phyloP scores from a whole-genome alignment of 2,329 filamentous ascomycete genomes.

The Epichloe coenophiala region DNA sequence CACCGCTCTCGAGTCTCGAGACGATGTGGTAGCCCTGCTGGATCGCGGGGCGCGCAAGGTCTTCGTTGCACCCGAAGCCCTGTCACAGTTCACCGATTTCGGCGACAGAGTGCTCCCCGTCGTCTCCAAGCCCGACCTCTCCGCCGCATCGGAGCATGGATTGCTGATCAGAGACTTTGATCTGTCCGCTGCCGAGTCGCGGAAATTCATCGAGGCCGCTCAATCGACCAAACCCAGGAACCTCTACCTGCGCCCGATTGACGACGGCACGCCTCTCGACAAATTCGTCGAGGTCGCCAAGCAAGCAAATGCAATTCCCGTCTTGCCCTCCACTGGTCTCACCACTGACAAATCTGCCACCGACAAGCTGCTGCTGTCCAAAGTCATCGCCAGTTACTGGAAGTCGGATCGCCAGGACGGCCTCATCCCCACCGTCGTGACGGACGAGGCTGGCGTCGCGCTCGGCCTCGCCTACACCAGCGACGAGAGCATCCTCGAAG shows the following conservation, averaged over 20 bases:
- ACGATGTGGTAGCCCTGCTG: slow-evolving; percentile 68
- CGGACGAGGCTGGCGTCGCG: slow-evolving; percentile 71
- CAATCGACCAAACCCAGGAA: slow-evolving; percentile 32
- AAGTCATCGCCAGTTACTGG: slow-evolving; percentile 61
- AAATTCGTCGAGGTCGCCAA: slow-evolving; percentile 33
- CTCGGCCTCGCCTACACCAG: slow-evolving; percentile 92
- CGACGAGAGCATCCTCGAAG: slow-evolving; percentile 77
- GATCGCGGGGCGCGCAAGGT: slow-evolving; percentile 76
- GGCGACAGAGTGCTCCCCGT: slow-evolving; percentile 42
- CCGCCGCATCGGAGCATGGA: slow-evolving; percentile 32
- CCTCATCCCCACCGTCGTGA: slow-evolving; percentile 79
- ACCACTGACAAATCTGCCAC: slow-evolving; percentile 53
- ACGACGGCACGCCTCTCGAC: slow-evolving; percentile 32
- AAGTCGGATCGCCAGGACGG: slow-evolving; percentile 72
- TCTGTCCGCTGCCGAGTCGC: slow-evolving; percentile 24
- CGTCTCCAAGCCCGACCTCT: slow-evolving; percentile 32
- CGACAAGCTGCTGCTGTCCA: slow-evolving; percentile 44
- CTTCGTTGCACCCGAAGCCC: slow-evolving; percentile 61
- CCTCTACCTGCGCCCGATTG: slow-evolving; percentile 37
- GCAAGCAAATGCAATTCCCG: slow-evolving; percentile 48
- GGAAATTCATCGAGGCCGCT: slow-evolving; percentile 30
- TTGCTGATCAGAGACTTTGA: slow-evolving; percentile 41
- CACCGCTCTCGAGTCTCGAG: slow-evolving; percentile 49
- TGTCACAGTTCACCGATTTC: slow-evolving; percentile 44
- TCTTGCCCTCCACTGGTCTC: slow-evolving; percentile 58